Conservation (phyloP, 2,329 filamentous ascomycete genomes). For the Nannizziopsis arthrosporioides region DNA sequence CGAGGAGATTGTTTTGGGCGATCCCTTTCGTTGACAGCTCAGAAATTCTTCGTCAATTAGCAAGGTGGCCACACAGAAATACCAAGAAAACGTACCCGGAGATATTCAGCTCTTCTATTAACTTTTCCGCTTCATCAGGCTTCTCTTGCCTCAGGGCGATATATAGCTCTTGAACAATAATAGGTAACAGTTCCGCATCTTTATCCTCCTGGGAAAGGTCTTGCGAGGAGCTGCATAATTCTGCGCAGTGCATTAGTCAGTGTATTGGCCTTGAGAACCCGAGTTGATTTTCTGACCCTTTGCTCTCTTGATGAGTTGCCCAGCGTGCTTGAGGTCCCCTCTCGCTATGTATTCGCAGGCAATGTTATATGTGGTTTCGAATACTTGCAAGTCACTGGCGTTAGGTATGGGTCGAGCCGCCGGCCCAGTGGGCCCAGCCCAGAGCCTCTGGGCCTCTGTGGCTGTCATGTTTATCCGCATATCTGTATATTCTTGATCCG, state of each 20-base stretch:
- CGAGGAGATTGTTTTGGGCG: slow-evolving; percentile 48
- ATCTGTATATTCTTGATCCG: slow-evolving; percentile 45
- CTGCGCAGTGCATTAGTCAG: slow-evolving; percentile 20
- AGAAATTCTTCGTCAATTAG: slow-evolving; percentile 34
- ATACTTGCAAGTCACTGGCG: slow-evolving; percentile 50
- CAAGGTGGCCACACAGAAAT: background rate
- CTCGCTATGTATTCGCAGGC: slow-evolving; percentile 52
- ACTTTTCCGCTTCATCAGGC: slow-evolving; percentile 43
- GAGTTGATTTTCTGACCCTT: slow-evolving; percentile 31
- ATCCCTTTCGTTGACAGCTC: slow-evolving; percentile 49
- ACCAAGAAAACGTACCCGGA: slow-evolving; percentile 36
- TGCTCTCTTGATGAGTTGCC: slow-evolving; percentile 48
- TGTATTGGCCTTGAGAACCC: background rate
- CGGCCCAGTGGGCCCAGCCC: slow-evolving; percentile 43
- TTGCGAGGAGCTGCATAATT: slow-evolving; percentile 48
- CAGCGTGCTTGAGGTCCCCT: slow-evolving; percentile 47
- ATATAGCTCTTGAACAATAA: slow-evolving; percentile 50
- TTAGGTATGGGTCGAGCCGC: slow-evolving; percentile 43
- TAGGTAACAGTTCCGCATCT: slow-evolving; percentile 47
- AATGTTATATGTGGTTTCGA: slow-evolving; percentile 55
- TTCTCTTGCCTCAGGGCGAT: slow-evolving; percentile 46
- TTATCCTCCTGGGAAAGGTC: slow-evolving; percentile 51
- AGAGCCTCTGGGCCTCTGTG: slow-evolving; percentile 51
- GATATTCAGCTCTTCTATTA: slow-evolving; percentile 41
- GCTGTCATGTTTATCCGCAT: slow-evolving; percentile 51